These are phyloP conservation scores for Solanum corneliomulleri DNA, from an alignment of 257 asterid species.

Conservation along the genomic window DNA sequence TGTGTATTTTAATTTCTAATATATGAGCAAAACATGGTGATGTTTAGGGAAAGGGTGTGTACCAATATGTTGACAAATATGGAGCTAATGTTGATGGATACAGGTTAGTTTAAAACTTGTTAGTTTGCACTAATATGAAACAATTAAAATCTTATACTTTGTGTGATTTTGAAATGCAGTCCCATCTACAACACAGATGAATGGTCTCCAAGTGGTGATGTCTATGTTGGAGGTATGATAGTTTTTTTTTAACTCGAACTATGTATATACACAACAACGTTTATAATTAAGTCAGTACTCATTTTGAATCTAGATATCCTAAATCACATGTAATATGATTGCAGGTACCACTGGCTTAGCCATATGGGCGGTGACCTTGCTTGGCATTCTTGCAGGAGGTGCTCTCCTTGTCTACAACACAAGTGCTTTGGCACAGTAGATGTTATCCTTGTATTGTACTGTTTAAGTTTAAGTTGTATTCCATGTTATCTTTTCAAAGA, in stretches of 20 bases:
- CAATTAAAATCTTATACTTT: background rate
- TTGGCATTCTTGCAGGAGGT: constrained; percentile 79
- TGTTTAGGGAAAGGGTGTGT: constrained; percentile 92
- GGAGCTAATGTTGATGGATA: constrained; percentile 99
- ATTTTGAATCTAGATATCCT: background rate
- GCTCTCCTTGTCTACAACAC: constrained; percentile 96
- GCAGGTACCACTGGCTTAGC: constrained; percentile 79
- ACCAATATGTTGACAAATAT: constrained; percentile 86
- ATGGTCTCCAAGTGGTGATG: constrained; percentile 88
- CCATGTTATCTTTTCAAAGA: background rate
- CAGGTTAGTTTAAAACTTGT: constrained; percentile 31
- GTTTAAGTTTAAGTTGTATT: background rate
- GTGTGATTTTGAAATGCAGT: constrained; percentile 24
- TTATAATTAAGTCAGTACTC: background rate
- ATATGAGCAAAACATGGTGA: background rate
- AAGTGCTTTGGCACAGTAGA: constrained; percentile 82
- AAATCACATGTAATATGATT: background rate
- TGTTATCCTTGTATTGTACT: background rate
- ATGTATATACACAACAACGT: too few species aligned
- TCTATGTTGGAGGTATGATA: constrained; percentile 67
- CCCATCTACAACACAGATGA: constrained; percentile 65
- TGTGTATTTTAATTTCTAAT: background rate
- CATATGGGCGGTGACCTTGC: constrained; percentile 81
- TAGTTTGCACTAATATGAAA: background rate
- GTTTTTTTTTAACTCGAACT: background rate